Evolutionary conservation across 352 stramenopile species (phyloP).

Genomic region (Phytophthora rubi): DNA sequence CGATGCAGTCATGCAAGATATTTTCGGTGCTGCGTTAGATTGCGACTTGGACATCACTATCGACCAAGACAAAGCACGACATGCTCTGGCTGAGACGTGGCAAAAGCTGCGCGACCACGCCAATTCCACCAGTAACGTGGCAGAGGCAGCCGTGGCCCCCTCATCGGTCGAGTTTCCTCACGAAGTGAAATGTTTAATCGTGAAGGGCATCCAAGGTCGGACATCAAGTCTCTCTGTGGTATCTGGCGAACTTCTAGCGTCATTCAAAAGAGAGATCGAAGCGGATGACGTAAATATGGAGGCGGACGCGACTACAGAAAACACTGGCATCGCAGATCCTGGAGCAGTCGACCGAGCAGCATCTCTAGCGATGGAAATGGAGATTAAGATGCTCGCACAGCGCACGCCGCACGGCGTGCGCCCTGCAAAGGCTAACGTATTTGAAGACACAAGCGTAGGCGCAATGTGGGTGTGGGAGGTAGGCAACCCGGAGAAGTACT

Average conservation of each 20-base stretch:
- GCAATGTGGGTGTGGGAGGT: conserved; percentile 89
- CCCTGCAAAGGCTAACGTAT: conserved; percentile 76
- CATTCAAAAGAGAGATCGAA: conserved; percentile 35
- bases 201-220: conserved; percentile 53
- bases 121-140: conserved; percentile 10
- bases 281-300: conserved; percentile 15
- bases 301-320: neutral
- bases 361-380: conserved; percentile 73
- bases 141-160: conserved; percentile 25
- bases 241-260: conserved; percentile 38
- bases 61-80: conserved; percentile 18
- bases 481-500: conserved; percentile 75
- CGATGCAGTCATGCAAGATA: conserved; percentile 66
- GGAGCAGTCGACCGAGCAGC: conserved; percentile 22
- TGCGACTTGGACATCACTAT: conserved; percentile 48
- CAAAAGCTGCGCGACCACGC: conserved; percentile 31
- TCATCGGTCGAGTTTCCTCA: conserved; percentile 41
- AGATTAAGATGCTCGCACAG: conserved; percentile 89
- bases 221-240: conserved; percentile 49
- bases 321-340: conserved; percentile 14
- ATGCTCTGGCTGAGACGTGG: conserved; percentile 33
- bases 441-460: conserved; percentile 77
- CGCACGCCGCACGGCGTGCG: conserved; percentile 70
- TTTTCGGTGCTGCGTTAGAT: conserved; percentile 73
- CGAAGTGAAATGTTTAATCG: conserved; percentile 63